phyloP scores from a whole-genome alignment of 495 filamentous ascomycete species.

The Penicillium verhagenii region DNA sequence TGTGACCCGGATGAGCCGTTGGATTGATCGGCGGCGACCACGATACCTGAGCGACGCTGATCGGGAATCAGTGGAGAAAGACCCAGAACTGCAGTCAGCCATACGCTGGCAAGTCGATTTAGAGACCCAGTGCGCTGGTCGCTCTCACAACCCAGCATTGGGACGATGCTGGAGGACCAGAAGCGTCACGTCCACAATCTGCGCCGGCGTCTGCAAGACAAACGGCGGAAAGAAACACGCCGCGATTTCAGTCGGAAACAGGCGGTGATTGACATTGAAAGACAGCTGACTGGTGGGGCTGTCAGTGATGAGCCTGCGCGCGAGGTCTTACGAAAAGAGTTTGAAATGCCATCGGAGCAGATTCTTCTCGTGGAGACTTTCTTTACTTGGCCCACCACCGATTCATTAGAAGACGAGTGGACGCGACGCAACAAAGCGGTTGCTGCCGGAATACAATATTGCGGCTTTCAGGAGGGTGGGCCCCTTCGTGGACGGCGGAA shows the following conservation, averaged over 20 bases:
- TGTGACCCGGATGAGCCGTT: constrained; percentile 34
- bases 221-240: constrained; percentile 17
- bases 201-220: constrained; percentile 12
- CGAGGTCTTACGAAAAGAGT: constrained; percentile 20
- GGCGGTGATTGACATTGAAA: constrained; percentile 26
- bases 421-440: constrained; percentile 21
- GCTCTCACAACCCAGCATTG: constrained; percentile 13
- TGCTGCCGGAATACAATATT: constrained; percentile 21
- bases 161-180: constrained; percentile 14
- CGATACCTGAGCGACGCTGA: constrained; percentile 22
- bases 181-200: constrained; percentile 18
- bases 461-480: constrained; percentile 23
- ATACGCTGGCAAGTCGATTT: background rate
- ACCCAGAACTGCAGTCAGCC: constrained; percentile 4
- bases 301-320: constrained; percentile 17
- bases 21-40: constrained; percentile 34
- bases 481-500: constrained; percentile 26
- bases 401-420: constrained; percentile 26
- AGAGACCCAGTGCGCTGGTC: constrained; percentile 5
- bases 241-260: constrained; percentile 18
- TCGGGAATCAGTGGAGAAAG: constrained; percentile 1
- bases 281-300: constrained; percentile 18
- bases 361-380: constrained; percentile 26
- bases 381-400: constrained; percentile 27
- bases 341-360: constrained; percentile 18